These are phyloP conservation scores for Penicillium nordicum DNA, from an alignment of 2,329 filamentous ascomycete genomes.

Conservation along the genomic window DNA sequence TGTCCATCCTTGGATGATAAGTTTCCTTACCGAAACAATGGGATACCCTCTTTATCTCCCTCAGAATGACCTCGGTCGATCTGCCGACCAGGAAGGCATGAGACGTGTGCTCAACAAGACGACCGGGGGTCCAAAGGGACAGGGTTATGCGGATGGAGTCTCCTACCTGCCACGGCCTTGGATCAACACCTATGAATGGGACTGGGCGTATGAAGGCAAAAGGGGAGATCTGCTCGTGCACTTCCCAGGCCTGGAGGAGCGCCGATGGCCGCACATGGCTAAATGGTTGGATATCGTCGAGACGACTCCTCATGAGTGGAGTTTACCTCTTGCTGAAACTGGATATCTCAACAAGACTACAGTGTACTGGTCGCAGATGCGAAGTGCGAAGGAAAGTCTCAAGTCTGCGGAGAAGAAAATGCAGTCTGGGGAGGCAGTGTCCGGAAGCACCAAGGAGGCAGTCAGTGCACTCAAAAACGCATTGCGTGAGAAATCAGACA, in stretches of 20 bases:
- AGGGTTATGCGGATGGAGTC: slow-evolving; percentile 17
- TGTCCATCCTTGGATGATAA: slow-evolving; percentile 34
- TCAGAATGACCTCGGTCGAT: slow-evolving; percentile 18
- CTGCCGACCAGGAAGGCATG: slow-evolving; percentile 24
- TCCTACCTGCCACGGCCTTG: slow-evolving; percentile 24
- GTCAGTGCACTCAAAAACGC: not conserved
- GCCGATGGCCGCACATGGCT: slow-evolving; percentile 26
- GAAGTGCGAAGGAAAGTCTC: slow-evolving; percentile 1
- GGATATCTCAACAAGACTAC: slow-evolving; percentile 16
- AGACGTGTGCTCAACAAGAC: slow-evolving; percentile 20
- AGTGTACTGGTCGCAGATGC: slow-evolving; percentile 21
- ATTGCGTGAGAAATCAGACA: not conserved
- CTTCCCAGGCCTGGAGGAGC: slow-evolving; percentile 27
- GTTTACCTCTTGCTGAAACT: slow-evolving; percentile 23
- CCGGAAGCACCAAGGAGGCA: not conserved
- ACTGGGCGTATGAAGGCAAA: slow-evolving; percentile 26
- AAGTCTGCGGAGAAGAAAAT: not conserved
- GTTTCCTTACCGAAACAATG: slow-evolving; percentile 28
- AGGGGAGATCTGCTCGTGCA: slow-evolving; percentile 31
- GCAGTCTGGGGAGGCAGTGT: not conserved
- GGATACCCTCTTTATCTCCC: slow-evolving; percentile 25
- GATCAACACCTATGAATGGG: slow-evolving; percentile 30
- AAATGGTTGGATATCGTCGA: slow-evolving; percentile 27
- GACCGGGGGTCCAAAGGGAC: slow-evolving; percentile 11
- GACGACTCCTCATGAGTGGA: slow-evolving; percentile 19